Evolutionary conservation across 2,329 filamentous ascomycete genomes (phyloP), one percentile per base, ranked within the genome.

Genomic region (Cordyceps militaris): DNA sequence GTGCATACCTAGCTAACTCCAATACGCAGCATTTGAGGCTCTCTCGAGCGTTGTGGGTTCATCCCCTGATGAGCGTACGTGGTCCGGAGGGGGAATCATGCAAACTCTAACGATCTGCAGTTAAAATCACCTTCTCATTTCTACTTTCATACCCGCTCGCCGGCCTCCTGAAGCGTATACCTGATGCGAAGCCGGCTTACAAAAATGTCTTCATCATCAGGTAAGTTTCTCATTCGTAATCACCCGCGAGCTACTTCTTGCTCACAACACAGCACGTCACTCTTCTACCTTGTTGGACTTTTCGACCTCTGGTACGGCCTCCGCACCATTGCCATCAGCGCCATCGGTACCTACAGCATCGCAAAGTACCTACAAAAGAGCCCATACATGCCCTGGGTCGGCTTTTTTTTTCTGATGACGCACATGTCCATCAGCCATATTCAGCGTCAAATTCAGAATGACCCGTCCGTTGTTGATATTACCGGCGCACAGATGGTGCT

Each of bases 401-500:
- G 86, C 60, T 99, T 99, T 72, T 78, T 90, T 51, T 97, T 96
- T 68, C 77, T 96, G 58, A 97, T 99, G 93, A 87, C 86, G 57
- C 93, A 99, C 74, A 89, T 97, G 87, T 93, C 92, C 47, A 71
- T 93, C 66, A 96, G 85, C 70, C 94, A 99, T 71, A 87, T 99
- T 61, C 77, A 83, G 59, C 88, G 95, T 40, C 91, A 96, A 71
- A 82, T 85, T 40, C 75, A 81, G 40, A 79, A 88, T 64, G 79
- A 84, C 61, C 83, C 89, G 0, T 79, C 82, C 40, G 73, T 76
- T 1, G 79, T 96, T 59, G 94, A 99, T 70, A 92, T 99, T 64
- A 97, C 93, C 0, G 92, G 88, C 42, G 91, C 93, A 1, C 94
- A 99, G 72, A 99, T 99, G 94, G 94, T 99, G 34, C 75, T 97